A percentile compares a stretch with the other conserved stretches of the same genome.
These are phyloP conservation scores for Saturnispora galanensis DNA, from an alignment of 805 yeast genomes.

Conservation along the genomic window DNA sequence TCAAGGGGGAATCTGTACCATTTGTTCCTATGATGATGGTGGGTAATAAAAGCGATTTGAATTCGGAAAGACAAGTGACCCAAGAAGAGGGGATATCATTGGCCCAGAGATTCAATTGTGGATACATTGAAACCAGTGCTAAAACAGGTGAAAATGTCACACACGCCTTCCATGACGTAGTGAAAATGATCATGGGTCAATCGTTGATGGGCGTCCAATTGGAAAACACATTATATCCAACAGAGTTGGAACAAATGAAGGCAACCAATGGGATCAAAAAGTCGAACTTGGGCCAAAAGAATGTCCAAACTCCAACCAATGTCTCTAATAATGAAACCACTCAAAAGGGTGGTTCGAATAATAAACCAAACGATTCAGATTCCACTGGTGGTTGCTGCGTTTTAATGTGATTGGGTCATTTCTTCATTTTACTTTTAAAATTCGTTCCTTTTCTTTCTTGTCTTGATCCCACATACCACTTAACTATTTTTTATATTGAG, in stretches of 20 bases:
- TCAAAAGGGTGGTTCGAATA: background rate
- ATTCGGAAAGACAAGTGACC: conserved; percentile 53
- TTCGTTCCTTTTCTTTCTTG: background rate
- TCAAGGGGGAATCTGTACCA: conserved; percentile 39
- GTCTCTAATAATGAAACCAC: background rate
- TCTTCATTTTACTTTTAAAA: background rate
- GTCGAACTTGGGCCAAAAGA: conserved; percentile 2
- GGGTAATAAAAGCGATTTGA: conserved; percentile 67
- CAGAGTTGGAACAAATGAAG: conserved; percentile 15
- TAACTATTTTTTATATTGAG: background rate
- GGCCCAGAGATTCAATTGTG: conserved; percentile 57
- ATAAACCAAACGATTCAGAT: conserved; percentile 10
- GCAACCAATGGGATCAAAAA: conserved; percentile 12
- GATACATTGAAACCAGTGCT: conserved; percentile 88
- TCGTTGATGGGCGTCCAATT: conserved; percentile 20
- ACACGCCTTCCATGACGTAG: conserved; percentile 28
- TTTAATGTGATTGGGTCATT: conserved; percentile 18
- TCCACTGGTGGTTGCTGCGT: conserved; percentile 28
- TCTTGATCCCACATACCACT: background rate
- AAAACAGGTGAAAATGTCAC: conserved; percentile 78
- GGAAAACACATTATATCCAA: conserved; percentile 22
- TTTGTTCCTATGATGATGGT: conserved; percentile 69
- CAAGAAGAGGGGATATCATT: conserved; percentile 48
- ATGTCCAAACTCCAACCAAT: background rate
- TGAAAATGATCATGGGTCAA: conserved; percentile 24